These are phyloP conservation scores for Mycena polygramma DNA, from an alignment of 768 basidiomycete species.

Conservation along the genomic window DNA sequence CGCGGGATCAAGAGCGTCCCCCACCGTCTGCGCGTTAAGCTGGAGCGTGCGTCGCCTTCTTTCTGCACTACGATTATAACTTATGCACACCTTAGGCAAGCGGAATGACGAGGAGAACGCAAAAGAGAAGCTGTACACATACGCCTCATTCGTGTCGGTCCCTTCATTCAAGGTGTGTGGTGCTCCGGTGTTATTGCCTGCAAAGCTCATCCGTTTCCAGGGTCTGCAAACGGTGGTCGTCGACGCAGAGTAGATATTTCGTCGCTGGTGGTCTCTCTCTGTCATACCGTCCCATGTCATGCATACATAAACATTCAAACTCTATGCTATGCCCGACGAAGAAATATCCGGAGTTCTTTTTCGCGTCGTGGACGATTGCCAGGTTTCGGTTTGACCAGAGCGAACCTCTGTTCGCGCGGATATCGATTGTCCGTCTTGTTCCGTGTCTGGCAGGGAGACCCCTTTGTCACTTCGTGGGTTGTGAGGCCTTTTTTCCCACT, in stretches of 20 bases:
- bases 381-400: no score
- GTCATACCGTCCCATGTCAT: constrained; percentile 31
- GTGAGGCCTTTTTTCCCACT: no score
- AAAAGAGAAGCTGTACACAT: constrained; percentile 97
- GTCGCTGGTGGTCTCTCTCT: constrained; percentile 25
- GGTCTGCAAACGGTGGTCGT: constrained; percentile 87
- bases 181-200: neutral
- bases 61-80: constrained; percentile 21
- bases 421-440: no score
- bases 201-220: constrained; percentile 54
- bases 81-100: constrained; percentile 70
- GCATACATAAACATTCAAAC: constrained; percentile 32
- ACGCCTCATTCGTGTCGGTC: constrained; percentile 86
- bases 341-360: neutral
- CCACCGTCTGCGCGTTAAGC: constrained; percentile 90
- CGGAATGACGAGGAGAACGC: constrained; percentile 99
- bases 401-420: no score
- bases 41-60: constrained; percentile 81
- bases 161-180: constrained; percentile 83
- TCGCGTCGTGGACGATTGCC: no score
- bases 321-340: constrained; percentile 34
- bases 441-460: no score
- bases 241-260: constrained; percentile 77
- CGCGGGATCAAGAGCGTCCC: constrained; percentile 96
- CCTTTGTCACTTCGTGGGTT: no score